Percentiles rank a stretch among this genome's conserved stretches.
Conservation (phyloP, 768 basidiomycete species). For the Lactarius quietus region DNA sequence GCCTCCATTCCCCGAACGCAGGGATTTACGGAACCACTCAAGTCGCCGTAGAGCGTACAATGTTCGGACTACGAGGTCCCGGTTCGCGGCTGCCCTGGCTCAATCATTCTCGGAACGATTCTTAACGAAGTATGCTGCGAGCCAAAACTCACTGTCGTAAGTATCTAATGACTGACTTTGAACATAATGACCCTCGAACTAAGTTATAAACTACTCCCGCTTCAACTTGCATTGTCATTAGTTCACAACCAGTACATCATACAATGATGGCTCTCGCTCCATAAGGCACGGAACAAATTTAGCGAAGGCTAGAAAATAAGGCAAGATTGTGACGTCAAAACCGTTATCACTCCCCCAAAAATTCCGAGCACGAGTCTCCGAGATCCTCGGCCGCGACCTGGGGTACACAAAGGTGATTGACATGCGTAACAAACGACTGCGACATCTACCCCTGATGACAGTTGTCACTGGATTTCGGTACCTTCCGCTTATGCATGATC, state of each 20-base stretch:
- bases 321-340: neutral
- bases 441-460: neutral
- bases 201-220: neutral
- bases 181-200: neutral
- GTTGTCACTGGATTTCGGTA: neutral
- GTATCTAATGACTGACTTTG: neutral
- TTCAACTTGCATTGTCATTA: neutral
- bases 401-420: neutral
- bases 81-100: no score
- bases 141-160: neutral
- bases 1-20: neutral
- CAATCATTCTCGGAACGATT: neutral
- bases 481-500: neutral
- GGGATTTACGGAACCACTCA: neutral
- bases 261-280: neutral
- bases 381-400: conserved; percentile 1
- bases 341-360: neutral
- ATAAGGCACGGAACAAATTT: neutral
- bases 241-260: neutral
- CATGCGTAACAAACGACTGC: neutral
- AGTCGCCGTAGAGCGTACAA: neutral
- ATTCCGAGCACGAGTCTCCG: neutral
- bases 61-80: neutral
- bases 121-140: neutral
- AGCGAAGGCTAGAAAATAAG: neutral